Percentiles rank a stretch among this genome's conserved stretches.
These are phyloP conservation scores for Rhododendron simsii DNA, from an alignment of 148 eudicot genomes.

Conservation along the genomic window DNA sequence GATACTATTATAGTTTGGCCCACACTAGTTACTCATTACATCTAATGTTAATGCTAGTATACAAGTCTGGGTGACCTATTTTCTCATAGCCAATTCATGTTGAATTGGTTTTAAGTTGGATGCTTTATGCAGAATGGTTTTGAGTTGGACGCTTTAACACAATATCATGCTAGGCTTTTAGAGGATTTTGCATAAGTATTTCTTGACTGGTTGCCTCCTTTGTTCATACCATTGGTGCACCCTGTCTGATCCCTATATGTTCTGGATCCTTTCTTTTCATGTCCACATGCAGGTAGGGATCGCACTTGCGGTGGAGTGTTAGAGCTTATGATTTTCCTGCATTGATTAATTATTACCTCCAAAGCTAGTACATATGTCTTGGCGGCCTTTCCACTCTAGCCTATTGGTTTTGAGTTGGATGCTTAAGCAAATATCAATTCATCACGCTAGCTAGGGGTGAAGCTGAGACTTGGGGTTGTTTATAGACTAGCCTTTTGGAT, in stretches of 20 bases:
- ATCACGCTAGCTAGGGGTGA: neutral
- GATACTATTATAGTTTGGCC: neutral
- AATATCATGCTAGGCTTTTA: neutral
- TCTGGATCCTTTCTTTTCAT: neutral
- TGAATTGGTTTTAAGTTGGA: neutral
- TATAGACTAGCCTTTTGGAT: neutral
- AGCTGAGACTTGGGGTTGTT: neutral
- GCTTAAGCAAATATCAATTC: neutral
- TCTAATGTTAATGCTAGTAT: neutral
- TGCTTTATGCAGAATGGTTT: neutral
- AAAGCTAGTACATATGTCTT: neutral
- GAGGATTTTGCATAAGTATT: neutral
- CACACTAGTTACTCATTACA: neutral
- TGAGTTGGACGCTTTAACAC: neutral
- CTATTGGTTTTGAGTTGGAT: neutral
- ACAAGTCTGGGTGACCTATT: neutral
- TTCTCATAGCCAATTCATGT: neutral
- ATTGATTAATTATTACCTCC: too few relatives aligned
- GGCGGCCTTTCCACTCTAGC: neutral
- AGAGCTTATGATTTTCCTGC: neutral
- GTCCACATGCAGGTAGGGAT: neutral
- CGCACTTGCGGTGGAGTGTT: too few relatives aligned
- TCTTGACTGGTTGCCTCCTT: neutral
- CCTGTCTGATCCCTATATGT: neutral
- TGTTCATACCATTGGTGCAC: neutral